A percentile compares a stretch with the other conserved stretches of the same genome.
These are phyloP conservation scores for Myriosclerotinia duriaeana DNA, from an alignment of 2,329 filamentous ascomycete species.

Conservation along the genomic window DNA sequence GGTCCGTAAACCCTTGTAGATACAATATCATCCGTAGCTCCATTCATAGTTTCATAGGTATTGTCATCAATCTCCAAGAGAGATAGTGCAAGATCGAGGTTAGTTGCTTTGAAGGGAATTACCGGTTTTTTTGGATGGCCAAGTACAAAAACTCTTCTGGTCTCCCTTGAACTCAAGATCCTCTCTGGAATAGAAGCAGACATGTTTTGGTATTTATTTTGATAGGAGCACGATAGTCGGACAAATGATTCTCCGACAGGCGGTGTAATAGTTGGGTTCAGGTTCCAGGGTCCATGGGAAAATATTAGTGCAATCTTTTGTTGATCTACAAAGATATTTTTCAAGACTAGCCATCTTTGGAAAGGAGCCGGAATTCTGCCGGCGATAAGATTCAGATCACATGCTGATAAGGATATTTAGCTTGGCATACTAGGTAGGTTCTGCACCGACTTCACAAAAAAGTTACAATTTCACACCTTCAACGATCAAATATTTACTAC, in stretches of 20 bases:
- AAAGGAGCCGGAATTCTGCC: background rate
- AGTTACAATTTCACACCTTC: background rate
- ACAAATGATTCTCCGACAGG: background rate
- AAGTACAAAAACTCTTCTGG: background rate
- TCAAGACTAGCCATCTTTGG: background rate
- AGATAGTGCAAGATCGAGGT: background rate
- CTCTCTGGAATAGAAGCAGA: background rate
- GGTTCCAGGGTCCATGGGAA: too few species aligned
- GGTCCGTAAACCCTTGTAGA: background rate
- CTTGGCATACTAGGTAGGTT: background rate
- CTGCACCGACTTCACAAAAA: conserved; percentile 9
- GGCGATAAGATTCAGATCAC: background rate
- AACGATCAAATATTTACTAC: conserved; percentile 2
- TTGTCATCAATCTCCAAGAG: background rate
- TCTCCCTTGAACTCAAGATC: background rate
- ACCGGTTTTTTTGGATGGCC: background rate
- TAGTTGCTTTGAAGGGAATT: too few species aligned
- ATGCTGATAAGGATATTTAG: conserved; percentile 15
- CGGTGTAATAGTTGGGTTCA: background rate
- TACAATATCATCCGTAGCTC: background rate
- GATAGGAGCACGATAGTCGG: background rate
- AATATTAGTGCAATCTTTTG: too few species aligned
- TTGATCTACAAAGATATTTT: background rate
- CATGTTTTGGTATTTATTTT: background rate
- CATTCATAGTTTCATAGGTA: background rate